Conservation (phyloP, 2,329 filamentous ascomycete species). For the Sclerotiophoma versabilis region DNA sequence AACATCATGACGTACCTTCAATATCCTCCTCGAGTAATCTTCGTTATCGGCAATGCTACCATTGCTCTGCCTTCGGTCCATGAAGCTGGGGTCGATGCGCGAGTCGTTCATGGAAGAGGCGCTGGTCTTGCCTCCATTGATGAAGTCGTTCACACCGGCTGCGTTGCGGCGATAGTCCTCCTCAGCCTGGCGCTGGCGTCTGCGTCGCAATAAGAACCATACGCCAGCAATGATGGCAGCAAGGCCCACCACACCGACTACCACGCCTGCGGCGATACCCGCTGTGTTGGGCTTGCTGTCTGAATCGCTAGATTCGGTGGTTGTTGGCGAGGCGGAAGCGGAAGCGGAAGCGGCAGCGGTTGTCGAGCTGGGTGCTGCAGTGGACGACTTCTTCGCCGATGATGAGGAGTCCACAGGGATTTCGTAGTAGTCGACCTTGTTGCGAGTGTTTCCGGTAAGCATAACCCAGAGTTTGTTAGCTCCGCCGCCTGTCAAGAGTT, state of each 20-base stretch:
- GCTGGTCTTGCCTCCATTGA: conserved; percentile 67
- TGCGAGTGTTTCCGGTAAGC: conserved; percentile 57
- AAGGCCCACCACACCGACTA: conserved; percentile 79
- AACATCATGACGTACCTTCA: conserved; percentile 70
- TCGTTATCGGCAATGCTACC: conserved; percentile 97
- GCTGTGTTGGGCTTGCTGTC: conserved; percentile 68
- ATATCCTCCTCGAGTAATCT: conserved; percentile 94
- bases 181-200: conserved; percentile 78
- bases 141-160: conserved; percentile 78
- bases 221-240: conserved; percentile 70
- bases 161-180: conserved; percentile 84
- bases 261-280: conserved; percentile 85
- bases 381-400: conserved; percentile 22
- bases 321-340: conserved; percentile 52
- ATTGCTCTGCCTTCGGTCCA: conserved; percentile 86
- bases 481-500: conserved; percentile 63
- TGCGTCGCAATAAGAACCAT: conserved; percentile 78
- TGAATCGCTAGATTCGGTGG: conserved; percentile 27
- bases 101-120: conserved; percentile 79
- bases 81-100: conserved; percentile 81
- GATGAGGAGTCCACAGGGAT: conserved; percentile 32
- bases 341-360: conserved; percentile 30
- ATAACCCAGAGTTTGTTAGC: conserved; percentile 59
- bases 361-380: conserved; percentile 25
- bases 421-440: conserved; percentile 47